phyloP scores from a whole-genome alignment of 176 grass and related monocot genomes.

The Elymus sibiricus region DNA sequence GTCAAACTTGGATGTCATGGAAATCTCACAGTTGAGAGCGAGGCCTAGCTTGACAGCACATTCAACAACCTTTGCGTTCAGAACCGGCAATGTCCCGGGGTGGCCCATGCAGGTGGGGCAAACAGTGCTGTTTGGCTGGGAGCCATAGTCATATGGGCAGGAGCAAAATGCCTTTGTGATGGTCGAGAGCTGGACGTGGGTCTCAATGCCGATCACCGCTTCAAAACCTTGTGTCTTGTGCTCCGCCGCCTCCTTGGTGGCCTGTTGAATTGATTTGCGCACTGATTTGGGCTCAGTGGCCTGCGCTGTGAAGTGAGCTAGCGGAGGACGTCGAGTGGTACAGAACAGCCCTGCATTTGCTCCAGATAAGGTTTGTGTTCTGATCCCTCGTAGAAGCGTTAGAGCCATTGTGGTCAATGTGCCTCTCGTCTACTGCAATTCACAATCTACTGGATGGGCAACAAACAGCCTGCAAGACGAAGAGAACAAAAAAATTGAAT shows the following conservation, averaged over 20 bases:
- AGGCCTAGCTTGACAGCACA: constrained; percentile 80
- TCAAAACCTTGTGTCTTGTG: constrained; percentile 70
- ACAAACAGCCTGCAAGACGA: background rate
- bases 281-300: constrained; percentile 27
- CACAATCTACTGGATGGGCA: background rate
- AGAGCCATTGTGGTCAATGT: constrained; percentile 51
- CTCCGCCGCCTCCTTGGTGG: constrained; percentile 39
- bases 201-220: constrained; percentile 88
- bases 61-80: constrained; percentile 75
- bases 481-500: background rate
- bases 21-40: constrained; percentile 79
- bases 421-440: background rate
- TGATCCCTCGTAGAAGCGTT: constrained; percentile 53
- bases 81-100: constrained; percentile 74
- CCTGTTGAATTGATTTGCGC: constrained; percentile 43
- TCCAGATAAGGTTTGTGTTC: constrained; percentile 15
- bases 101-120: constrained; percentile 92
- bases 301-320: constrained; percentile 23
- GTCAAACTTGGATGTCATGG: constrained; percentile 86
- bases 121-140: constrained; percentile 72
- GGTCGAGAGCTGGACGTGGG: constrained; percentile 80
- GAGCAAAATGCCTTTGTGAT: constrained; percentile 83
- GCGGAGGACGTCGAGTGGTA: constrained; percentile 14
- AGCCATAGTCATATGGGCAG: constrained; percentile 75
- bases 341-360: constrained; percentile 27